Conservation (phyloP, 805 yeast genomes). For the Ogataea thermomethanolica region DNA sequence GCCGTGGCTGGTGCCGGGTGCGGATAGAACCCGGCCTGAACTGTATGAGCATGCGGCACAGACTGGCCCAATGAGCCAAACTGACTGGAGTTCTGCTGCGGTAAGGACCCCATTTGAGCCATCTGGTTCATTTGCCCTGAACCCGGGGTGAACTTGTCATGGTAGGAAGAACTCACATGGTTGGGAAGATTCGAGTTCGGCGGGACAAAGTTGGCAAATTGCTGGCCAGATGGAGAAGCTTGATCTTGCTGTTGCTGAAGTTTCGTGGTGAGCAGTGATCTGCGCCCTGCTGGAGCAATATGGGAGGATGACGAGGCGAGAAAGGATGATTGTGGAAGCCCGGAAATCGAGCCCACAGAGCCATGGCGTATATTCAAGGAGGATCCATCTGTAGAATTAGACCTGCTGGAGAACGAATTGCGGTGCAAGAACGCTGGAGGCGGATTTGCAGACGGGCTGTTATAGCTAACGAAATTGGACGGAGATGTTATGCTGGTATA, state of each 20-base stretch:
- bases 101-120: conserved; percentile 1
- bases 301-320: conserved; percentile 18
- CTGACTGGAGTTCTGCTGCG: conserved; percentile 16
- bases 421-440: conserved; percentile 26
- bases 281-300: conserved; percentile 27
- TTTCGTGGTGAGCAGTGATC: conserved; percentile 30
- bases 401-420: conserved; percentile 27
- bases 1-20: conserved; percentile 47
- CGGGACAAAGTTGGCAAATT: conserved; percentile 42
- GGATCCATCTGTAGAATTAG: conserved; percentile 25
- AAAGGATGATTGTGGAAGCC: conserved; percentile 17
- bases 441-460: conserved; percentile 34
- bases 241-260: conserved; percentile 15
- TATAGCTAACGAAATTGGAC: conserved; percentile 27
- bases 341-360: conserved; percentile 11
- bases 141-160: conserved; percentile 11
- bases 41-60: conserved; percentile 35
- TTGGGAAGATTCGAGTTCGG: conserved; percentile 30
- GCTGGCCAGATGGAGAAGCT: conserved; percentile 12
- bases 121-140: conserved; percentile 6
- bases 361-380: conserved; percentile 3
- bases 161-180: conserved; percentile 40
- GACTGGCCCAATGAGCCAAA: conserved; percentile 14
- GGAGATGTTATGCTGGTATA: conserved; percentile 29
- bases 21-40: conserved; percentile 38